These are phyloP conservation scores for Carallia pectinifolia DNA, from an alignment of 345 rosid genomes.

Conservation along the genomic window DNA sequence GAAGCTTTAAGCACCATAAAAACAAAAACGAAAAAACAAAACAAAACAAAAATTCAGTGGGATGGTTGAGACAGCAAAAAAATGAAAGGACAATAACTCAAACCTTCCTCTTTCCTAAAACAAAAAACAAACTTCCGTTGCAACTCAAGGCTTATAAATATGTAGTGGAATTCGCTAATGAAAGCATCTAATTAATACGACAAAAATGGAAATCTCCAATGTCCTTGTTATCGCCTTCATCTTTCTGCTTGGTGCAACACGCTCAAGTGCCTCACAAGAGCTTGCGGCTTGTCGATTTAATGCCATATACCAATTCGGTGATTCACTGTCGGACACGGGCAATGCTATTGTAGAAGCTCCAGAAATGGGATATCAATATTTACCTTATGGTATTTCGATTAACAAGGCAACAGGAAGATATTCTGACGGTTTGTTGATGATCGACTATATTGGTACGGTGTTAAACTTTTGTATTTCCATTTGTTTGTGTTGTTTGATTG, in stretches of 20 bases:
- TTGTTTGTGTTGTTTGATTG: no score
- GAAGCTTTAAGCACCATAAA: no score
- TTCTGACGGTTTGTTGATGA: constrained; percentile 22
- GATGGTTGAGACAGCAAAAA: no score
- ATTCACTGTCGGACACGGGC: constrained; percentile 16
- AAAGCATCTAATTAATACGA: no score
- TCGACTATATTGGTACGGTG: constrained; percentile 24
- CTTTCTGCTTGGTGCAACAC: background rate
- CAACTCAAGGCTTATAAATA: no score
- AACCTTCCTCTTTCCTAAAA: no score
- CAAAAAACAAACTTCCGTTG: no score
- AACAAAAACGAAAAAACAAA: no score
- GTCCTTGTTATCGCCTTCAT: background rate
- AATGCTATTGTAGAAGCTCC: constrained; percentile 14
- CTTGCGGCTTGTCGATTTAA: constrained; percentile 10
- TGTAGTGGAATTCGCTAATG: no score
- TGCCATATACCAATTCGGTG: constrained; percentile 19
- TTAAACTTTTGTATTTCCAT: no score
- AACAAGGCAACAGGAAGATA: constrained; percentile 25
- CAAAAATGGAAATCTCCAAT: background rate
- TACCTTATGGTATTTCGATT: constrained; percentile 25
- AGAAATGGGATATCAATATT: background rate
- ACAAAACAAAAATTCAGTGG: no score
- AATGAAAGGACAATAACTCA: no score
- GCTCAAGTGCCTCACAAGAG: background rate